These are phyloP conservation scores for Pluteus cervinus DNA, from an alignment of 768 basidiomycete species.

Conservation along the genomic window DNA sequence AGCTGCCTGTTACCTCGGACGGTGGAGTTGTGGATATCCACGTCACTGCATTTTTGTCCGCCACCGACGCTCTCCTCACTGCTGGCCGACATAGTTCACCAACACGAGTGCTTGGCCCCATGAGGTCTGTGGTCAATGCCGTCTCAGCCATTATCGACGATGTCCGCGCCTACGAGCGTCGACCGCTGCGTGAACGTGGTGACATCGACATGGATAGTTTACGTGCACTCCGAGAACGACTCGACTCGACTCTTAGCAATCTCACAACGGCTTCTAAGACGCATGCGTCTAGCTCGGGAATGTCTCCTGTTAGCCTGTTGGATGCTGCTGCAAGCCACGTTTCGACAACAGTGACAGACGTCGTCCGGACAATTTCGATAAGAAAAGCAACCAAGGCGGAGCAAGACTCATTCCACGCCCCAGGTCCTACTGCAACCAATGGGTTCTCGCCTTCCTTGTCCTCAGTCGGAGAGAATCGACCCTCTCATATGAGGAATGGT, in stretches of 20 bases:
- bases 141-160: constrained; percentile 87
- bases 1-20: constrained; percentile 79
- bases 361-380: constrained; percentile 75
- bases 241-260: constrained; percentile 83
- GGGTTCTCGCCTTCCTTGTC: constrained; percentile 33
- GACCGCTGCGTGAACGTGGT: constrained; percentile 46
- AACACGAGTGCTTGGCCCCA: constrained; percentile 82
- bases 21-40: constrained; percentile 89
- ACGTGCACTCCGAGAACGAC: constrained; percentile 62
- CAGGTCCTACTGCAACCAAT: constrained; percentile 25
- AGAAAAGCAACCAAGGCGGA: constrained; percentile 70
- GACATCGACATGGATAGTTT: constrained; percentile 67
- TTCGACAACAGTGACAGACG: constrained; percentile 80
- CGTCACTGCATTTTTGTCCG: constrained; percentile 86
- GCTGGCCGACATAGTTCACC: constrained; percentile 85
- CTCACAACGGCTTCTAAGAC: constrained; percentile 85
- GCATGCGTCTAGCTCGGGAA: constrained; percentile 86
- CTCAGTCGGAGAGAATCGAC: constrained; percentile 49
- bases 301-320: constrained; percentile 90
- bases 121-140: constrained; percentile 89
- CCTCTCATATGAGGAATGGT: constrained; percentile 42
- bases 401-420: constrained; percentile 52
- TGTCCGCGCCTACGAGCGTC: constrained; percentile 70
- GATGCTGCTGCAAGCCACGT: constrained; percentile 97
- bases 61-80: constrained; percentile 80